A percentile compares a stretch with the other conserved stretches of the same genome.
These are phyloP conservation scores for Xylariaceae sp. DNA, from an alignment of 2,329 filamentous ascomycete genomes.

Conservation along the genomic window DNA sequence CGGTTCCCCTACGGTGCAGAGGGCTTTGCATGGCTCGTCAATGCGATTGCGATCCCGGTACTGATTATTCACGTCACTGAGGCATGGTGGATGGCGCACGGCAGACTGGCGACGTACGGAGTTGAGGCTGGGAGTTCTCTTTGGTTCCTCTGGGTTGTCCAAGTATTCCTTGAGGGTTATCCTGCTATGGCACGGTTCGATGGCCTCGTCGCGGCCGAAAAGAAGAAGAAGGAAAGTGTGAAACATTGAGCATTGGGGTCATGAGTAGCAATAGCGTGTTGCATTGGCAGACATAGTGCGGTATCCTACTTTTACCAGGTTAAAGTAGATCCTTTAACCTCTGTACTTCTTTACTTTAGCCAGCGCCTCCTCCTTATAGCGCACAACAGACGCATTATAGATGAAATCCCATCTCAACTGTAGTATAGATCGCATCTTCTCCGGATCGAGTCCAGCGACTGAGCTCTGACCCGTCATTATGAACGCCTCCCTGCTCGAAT, in stretches of 20 bases:
- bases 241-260: conserved; percentile 32
- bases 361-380: no score
- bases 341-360: no score
- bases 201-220: conserved; percentile 41
- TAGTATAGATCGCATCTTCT: no score
- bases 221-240: conserved; percentile 37
- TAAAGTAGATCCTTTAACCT: no score
- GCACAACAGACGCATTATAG: no score
- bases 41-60: conserved; percentile 55
- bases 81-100: conserved; percentile 48
- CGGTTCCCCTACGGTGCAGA: conserved; percentile 54
- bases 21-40: conserved; percentile 57
- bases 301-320: no score
- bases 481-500: no score
- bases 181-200: conserved; percentile 51
- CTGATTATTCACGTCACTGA: conserved; percentile 64
- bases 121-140: conserved; percentile 42
- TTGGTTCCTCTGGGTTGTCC: conserved; percentile 54
- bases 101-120: conserved; percentile 44
- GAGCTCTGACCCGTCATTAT: no score
- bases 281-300: no score
- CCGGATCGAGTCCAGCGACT: no score
- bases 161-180: conserved; percentile 52
- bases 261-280: no score
- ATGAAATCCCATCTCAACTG: no score